Percentiles rank a stretch among this genome's conserved stretches.
phyloP scores from a whole-genome alignment of 1,284 basidiomycete genomes.

The Vanrija humicola region DNA sequence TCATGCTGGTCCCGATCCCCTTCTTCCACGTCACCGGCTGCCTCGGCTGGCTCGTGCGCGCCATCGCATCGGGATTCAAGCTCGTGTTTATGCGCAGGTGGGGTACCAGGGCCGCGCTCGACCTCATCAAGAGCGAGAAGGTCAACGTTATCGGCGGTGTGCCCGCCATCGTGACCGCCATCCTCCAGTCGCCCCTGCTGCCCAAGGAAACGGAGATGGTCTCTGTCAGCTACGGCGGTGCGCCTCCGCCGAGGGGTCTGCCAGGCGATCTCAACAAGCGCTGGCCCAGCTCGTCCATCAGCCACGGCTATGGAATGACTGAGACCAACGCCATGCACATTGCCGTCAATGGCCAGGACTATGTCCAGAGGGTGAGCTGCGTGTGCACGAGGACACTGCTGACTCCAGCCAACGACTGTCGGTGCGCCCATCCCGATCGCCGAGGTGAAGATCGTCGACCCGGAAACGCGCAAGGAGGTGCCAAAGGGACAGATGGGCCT shows the following conservation, averaged over 20 bases:
- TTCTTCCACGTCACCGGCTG: slow-evolving; percentile 47
- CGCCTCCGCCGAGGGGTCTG: slow-evolving; percentile 34
- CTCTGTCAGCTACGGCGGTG: slow-evolving; percentile 43
- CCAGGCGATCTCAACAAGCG: slow-evolving; percentile 28
- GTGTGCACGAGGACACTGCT: slow-evolving; percentile 13
- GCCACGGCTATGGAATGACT: slow-evolving; percentile 39
- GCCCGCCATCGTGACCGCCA: slow-evolving; percentile 35
- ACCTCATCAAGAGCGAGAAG: slow-evolving; percentile 29
- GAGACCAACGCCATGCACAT: slow-evolving; percentile 41
- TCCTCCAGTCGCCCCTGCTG: slow-evolving; percentile 33
- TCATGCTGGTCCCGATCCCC: slow-evolving; percentile 32
- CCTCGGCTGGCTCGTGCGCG: slow-evolving; percentile 35
- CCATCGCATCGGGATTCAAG: slow-evolving; percentile 34
- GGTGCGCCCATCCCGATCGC: slow-evolving; percentile 36
- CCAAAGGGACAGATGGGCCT: slow-evolving; percentile 27
- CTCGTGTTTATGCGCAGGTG: slow-evolving; percentile 37
- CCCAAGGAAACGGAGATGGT: slow-evolving; percentile 25
- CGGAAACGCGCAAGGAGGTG: slow-evolving; percentile 22
- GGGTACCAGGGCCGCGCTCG: slow-evolving; percentile 31
- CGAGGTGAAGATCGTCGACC: slow-evolving; percentile 32
- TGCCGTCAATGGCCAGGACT: slow-evolving; percentile 31
- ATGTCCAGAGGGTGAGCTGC: slow-evolving; percentile 9
- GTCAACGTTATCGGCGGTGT: slow-evolving; percentile 43
- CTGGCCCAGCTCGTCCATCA: slow-evolving; percentile 29
- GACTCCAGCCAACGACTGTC: not conserved